Conservation (phyloP, 2,329 filamentous ascomycete species). For the Thelonectria olida region DNA sequence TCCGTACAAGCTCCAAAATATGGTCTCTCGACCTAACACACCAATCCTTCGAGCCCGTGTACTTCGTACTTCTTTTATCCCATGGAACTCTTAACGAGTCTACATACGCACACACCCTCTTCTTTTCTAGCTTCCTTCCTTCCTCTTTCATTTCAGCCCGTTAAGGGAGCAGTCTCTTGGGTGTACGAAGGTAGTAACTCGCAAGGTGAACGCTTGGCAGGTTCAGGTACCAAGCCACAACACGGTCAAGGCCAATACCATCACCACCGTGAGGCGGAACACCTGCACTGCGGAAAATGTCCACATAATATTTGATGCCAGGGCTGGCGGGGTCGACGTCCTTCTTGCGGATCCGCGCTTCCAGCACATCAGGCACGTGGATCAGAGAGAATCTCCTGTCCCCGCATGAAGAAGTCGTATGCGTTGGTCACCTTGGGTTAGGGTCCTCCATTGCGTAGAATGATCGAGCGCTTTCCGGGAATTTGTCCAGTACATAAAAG, state of each 20-base stretch:
- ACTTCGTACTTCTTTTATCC: slow-evolving; percentile 2
- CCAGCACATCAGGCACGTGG: slow-evolving; percentile 79
- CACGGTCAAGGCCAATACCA: slow-evolving; percentile 88
- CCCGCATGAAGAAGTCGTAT: slow-evolving; percentile 88
- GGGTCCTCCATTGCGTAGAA: slow-evolving; percentile 89
- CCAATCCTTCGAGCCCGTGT: background rate
- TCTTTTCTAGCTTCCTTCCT: slow-evolving; percentile 5
- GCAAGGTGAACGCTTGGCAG: slow-evolving; percentile 68
- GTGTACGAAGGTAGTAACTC: slow-evolving; percentile 67
- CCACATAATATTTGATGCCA: slow-evolving; percentile 90
- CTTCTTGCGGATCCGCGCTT: slow-evolving; percentile 79
- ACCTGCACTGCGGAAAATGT: slow-evolving; percentile 81
- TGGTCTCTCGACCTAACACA: background rate
- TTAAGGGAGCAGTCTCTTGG: slow-evolving; percentile 66
- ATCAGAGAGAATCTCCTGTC: slow-evolving; percentile 94
- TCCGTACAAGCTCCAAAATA: slow-evolving; percentile 8
- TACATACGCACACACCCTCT: slow-evolving; percentile 8
- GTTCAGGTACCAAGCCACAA: slow-evolving; percentile 74
- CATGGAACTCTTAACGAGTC: background rate
- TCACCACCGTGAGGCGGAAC: slow-evolving; percentile 91
- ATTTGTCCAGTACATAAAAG: slow-evolving; percentile 97
- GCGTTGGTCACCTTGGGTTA: slow-evolving; percentile 71
- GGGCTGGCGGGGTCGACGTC: slow-evolving; percentile 79
- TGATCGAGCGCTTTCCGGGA: slow-evolving; percentile 86
- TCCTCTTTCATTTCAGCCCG: slow-evolving; percentile 4